phyloP scores from a whole-genome alignment of 2,329 filamentous ascomycete genomes.

The Diaporthe citrichinensis region DNA sequence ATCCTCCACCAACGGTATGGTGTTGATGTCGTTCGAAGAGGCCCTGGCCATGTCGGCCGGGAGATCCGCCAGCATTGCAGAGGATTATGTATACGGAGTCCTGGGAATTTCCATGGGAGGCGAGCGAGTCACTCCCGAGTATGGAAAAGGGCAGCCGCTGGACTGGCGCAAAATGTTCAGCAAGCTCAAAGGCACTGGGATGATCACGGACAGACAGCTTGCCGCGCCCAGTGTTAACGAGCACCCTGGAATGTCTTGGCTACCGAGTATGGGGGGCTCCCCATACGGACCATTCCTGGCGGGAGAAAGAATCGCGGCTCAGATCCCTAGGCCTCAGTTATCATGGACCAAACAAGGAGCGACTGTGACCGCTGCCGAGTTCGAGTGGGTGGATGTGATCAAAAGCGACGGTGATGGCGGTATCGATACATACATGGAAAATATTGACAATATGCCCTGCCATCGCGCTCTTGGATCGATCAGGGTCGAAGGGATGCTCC shows the following conservation, averaged over 20 bases:
- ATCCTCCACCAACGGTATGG: not conserved
- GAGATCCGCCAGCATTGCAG: not conserved
- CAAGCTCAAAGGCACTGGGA: not conserved
- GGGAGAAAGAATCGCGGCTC: not conserved
- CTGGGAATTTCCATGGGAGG: not conserved
- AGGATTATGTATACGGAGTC: conserved; percentile 4
- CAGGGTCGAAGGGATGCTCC: not conserved
- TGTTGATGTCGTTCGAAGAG: conserved; percentile 13
- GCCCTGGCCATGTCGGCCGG: not conserved
- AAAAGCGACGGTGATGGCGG: not conserved
- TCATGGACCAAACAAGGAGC: not conserved
- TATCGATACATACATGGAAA: not conserved
- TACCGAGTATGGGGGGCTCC: not conserved
- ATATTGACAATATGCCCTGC: not conserved
- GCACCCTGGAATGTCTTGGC: not conserved
- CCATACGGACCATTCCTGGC: not conserved
- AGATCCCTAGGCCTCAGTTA: not conserved
- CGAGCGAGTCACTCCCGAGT: not conserved
- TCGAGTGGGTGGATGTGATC: not conserved
- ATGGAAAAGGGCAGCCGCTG: not conserved
- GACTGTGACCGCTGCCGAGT: not conserved
- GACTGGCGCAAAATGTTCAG: not conserved
- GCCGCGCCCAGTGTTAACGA: not conserved
- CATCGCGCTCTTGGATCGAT: not conserved
- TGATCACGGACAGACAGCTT: conserved; percentile 17